Evolutionary conservation across 768 basidiomycete genomes (phyloP), one percentile per base, ranked within the genome.

Genomic region (Tricholoma terreum): DNA sequence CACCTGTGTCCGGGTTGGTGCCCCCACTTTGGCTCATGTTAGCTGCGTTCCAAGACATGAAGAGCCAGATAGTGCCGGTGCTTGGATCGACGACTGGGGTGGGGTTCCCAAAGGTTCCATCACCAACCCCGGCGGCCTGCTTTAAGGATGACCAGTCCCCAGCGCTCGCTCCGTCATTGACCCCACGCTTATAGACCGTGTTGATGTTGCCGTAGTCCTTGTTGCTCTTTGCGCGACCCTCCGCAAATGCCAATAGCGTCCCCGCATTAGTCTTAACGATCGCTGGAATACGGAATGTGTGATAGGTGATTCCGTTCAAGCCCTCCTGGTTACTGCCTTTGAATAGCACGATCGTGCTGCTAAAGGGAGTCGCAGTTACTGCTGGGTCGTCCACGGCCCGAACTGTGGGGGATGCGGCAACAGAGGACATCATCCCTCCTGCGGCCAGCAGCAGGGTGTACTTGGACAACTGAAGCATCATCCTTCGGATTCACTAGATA

Each of bases 161-260:
- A 15, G 49, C 50, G 24, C 10, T 51, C 31, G 14, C 5, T 14
- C 50, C 50, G 31, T 51, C 14, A 12, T 51, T 51, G 27, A 24
- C 11, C 2, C 50, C 24, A 35, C 50, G 50, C 21, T 51, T 51
- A 21, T 51, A 51, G n/a, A 51, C 17, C 15, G 35, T 35, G 24
- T 51, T 51, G 19, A 51, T 51, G 50, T 51, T 51, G 50, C 50
- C 50, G 31, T 51, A 51, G 31, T 51, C 50, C 21, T 31, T 31
- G 31, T 51, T 51, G 14, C 27, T 34, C 50, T 51, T 51, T 34
- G 50, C 31, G 50, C 50, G 50, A 22, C 50, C 50, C 8, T 51
- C 50, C 1, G 30, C 50, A 35, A 51, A 51, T 5, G 50, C 50
- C 8, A 51, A 27, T 8, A 51, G 31, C 17, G 31, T 34, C 10